A percentile compares a stretch with the other conserved stretches of the same genome.
Evolutionary conservation across 2,329 filamentous ascomycete genomes (phyloP).

Genomic region (Ambrosiella beaveri): DNA sequence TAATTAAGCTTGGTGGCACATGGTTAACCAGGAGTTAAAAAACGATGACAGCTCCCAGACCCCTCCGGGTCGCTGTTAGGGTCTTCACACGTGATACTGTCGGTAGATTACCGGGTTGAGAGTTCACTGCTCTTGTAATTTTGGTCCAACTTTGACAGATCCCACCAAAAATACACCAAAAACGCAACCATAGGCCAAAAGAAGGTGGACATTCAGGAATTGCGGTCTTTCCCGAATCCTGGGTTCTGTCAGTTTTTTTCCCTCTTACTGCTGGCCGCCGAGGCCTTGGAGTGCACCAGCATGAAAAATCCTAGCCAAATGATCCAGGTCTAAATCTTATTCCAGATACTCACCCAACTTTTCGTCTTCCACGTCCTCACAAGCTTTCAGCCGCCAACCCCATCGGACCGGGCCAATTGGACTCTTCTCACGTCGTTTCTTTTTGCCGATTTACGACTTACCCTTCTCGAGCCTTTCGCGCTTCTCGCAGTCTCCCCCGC

Average conservation of each 20-base stretch:
- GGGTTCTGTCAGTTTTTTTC: constrained; percentile 23
- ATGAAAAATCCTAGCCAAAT: constrained; percentile 5
- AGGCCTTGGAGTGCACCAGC: background rate
- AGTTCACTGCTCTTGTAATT: background rate
- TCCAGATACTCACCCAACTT: background rate
- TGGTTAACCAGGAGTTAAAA: background rate
- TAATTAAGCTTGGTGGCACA: background rate
- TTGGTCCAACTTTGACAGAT: background rate
- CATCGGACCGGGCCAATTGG: constrained; percentile 13
- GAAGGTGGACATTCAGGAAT: constrained; percentile 22
- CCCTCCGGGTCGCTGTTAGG: background rate
- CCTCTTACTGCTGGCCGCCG: constrained; percentile 25
- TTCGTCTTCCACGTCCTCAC: background rate
- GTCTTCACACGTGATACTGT: background rate
- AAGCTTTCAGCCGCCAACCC: constrained; percentile 4
- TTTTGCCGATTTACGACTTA: constrained; percentile 5
- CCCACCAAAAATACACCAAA: background rate
- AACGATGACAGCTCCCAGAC: background rate
- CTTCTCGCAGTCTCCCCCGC: background rate
- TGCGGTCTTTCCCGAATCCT: constrained; percentile 30
- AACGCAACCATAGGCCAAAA: background rate
- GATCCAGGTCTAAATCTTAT: constrained; percentile 8
- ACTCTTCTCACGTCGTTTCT: constrained; percentile 11
- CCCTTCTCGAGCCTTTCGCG: background rate
- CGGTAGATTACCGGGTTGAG: constrained; percentile 8